Evolutionary conservation across 2,329 filamentous ascomycete species (phyloP).

Genomic region (Beauveria pseudobassiana): DNA sequence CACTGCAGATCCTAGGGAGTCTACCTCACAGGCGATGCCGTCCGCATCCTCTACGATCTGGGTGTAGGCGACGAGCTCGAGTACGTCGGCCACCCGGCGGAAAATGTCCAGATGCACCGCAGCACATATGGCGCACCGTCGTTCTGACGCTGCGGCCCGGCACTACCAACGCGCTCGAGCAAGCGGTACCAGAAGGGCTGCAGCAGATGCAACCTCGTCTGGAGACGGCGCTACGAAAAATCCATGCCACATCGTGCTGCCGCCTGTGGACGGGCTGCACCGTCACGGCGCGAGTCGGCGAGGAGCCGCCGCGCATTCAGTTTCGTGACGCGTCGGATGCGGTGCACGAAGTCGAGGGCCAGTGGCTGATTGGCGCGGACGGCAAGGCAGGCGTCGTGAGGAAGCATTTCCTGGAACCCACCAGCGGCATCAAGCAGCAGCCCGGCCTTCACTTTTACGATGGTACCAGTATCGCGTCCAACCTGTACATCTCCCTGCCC

Average conservation of each 20-base stretch:
- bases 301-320: slow-evolving; percentile 23
- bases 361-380: slow-evolving; percentile 34
- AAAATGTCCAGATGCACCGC: slow-evolving; percentile 18
- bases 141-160: neutral
- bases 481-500: slow-evolving; percentile 34
- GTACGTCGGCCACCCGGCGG: neutral
- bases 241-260: slow-evolving; percentile 15
- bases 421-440: slow-evolving; percentile 30
- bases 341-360: slow-evolving; percentile 1
- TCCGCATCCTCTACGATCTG: slow-evolving; percentile 18
- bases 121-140: slow-evolving; percentile 5
- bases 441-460: slow-evolving; percentile 25
- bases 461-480: slow-evolving; percentile 40
- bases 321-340: slow-evolving; percentile 7
- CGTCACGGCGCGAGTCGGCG: slow-evolving; percentile 12
- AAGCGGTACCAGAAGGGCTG: slow-evolving; percentile 1
- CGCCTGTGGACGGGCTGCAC: slow-evolving; percentile 6
- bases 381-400: slow-evolving; percentile 39
- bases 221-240: slow-evolving; percentile 7
- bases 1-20: slow-evolving; percentile 24
- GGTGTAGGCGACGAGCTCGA: slow-evolving; percentile 18
- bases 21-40: slow-evolving; percentile 24
- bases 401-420: slow-evolving; percentile 36
- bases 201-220: slow-evolving; percentile 13
- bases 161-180: neutral